phyloP scores from a whole-genome alignment of 2,329 filamentous ascomycete species.

The Thelonectria discophora region DNA sequence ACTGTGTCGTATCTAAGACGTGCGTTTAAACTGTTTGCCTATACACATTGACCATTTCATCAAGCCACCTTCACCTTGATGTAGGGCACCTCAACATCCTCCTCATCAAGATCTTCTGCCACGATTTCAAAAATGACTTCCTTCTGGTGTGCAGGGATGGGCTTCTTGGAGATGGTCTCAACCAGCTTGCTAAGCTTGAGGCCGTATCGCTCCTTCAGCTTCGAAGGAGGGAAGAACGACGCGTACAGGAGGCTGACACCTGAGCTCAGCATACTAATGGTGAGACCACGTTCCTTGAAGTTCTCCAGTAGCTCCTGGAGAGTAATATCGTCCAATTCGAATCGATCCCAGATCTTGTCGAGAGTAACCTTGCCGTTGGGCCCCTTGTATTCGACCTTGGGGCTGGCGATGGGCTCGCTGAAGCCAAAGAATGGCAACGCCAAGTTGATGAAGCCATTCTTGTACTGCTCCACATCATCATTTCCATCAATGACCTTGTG shows the following conservation, averaged over 20 bases:
- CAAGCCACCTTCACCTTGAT: constrained; percentile 81
- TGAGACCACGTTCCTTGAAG: constrained; percentile 83
- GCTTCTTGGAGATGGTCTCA: constrained; percentile 89
- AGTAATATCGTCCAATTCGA: constrained; percentile 88
- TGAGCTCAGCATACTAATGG: constrained; percentile 93
- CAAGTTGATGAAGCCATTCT: constrained; percentile 98
- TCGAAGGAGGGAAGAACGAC: constrained; percentile 82
- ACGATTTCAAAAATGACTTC: constrained; percentile 98
- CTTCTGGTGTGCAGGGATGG: constrained; percentile 89
- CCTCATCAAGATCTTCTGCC: constrained; percentile 84
- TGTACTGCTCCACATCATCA: constrained; percentile 97
- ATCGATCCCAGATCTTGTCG: constrained; percentile 98
- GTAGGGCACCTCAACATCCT: constrained; percentile 97
- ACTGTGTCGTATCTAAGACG: constrained; percentile 16
- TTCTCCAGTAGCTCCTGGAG: constrained; percentile 83
- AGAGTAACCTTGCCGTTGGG: constrained; percentile 81
- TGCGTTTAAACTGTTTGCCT: constrained; percentile 4
- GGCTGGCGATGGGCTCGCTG: constrained; percentile 93
- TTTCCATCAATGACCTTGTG: constrained; percentile 98
- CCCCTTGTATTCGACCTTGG: constrained; percentile 89
- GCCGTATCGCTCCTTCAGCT: constrained; percentile 81
- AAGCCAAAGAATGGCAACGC: constrained; percentile 98
- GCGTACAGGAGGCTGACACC: constrained; percentile 95
- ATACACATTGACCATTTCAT: constrained; percentile 22
- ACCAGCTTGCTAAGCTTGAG: constrained; percentile 91